Base-by-base conservation (phyloP, 2,329 filamentous ascomycete species). In the Fusarium nurragi region DNA sequence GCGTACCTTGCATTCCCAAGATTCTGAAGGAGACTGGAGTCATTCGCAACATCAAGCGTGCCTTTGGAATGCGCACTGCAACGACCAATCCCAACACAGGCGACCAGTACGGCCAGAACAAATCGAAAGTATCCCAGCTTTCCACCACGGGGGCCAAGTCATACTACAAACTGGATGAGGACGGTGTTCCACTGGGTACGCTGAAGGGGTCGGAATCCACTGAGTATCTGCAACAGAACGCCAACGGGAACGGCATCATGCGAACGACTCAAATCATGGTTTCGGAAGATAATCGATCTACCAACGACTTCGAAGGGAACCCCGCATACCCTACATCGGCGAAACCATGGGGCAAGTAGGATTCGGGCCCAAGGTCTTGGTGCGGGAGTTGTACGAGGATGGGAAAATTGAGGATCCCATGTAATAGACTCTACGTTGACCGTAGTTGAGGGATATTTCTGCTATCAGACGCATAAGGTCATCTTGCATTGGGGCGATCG, bases 21-120 rank as follows among this genome's bases (percentile, higher is more conserved):
- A 60, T 60, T 18, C 44, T 60, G 8, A 44, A 47, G 40, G 69
- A 73, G 8, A 60, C 51, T 1, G 58, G 63, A 4, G 52, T 68
- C 4, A 48, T 60, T 12, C 60, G 53, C 36, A 65, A 54, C 36
- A 52, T 73, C 23, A 71, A 72, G 39, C 61, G 43, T 8, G 45
- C 32, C 3, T 58, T 70, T 2, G 70, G 70, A 30, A 60, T 67
- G 49, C 64, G 21, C 13, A 50, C 51, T 19, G 41, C 47, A 5
- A 28, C 53, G 1, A 39, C 50, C 1, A 52, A 37, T 7, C 40
- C 49, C 16, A 46, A 36, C 10, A 36, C 49, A 3, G n/a, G 10
- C 10, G 49, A 52, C 5, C 49, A 30, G n/a, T 52, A 52, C 22
- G 50, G n/a, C 3, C 38, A 47, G 22, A 26, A n/a, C 3, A 25